Evolutionary conservation across 2,329 filamentous ascomycete genomes (phyloP), one percentile per base, ranked within the genome.

Genomic region (Colletotrichum musae): DNA sequence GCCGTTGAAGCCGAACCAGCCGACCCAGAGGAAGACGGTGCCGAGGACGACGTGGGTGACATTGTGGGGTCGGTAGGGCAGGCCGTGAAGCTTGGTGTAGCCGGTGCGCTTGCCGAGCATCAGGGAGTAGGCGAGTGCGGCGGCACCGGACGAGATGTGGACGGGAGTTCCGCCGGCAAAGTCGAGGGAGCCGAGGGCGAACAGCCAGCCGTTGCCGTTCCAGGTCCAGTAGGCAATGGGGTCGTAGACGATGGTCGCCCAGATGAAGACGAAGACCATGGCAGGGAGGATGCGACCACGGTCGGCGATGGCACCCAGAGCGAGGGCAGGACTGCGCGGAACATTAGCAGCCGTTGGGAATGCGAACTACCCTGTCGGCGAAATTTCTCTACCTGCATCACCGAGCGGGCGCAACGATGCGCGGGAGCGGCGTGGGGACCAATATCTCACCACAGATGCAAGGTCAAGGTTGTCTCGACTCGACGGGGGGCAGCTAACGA

Each of bases 1-100:
- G 62, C 93, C 94, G 81, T 97, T 98, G 89, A 98, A 98, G 57
- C 95, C 95, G 78, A 97, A 96, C 95, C 94, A 98, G 68, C 95
- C 94, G 53, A 97, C 93, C 95, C 95, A 98, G 58, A 97, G 87
- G 80, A 92, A 88, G 28, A 91, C 87, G 4, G 92, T 93, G 24
- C 92, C 92, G 54, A 94, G 85, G 56, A 93, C 89, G 72, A 94
- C 90, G 74, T 93, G 86, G 67, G 91, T 93, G 52, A 93, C 90
- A 76, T 93, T 94, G 80, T 94, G 92, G 9, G 92, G 91, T 39
- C 88, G 87, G 82, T 92, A 92, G 4, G 89, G 88, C 4, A 90
- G 87, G 52, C 89, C 87, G 70, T 90, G 85, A 58, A 87, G 85
- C 74, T 86, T 87, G 74, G 81, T 86, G 80, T 92, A 89, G 72